Percentiles rank a stretch among this genome's conserved stretches.
These are phyloP conservation scores for Olyra latifolia DNA, from an alignment of 176 grass and related monocot species.

Conservation along the genomic window DNA sequence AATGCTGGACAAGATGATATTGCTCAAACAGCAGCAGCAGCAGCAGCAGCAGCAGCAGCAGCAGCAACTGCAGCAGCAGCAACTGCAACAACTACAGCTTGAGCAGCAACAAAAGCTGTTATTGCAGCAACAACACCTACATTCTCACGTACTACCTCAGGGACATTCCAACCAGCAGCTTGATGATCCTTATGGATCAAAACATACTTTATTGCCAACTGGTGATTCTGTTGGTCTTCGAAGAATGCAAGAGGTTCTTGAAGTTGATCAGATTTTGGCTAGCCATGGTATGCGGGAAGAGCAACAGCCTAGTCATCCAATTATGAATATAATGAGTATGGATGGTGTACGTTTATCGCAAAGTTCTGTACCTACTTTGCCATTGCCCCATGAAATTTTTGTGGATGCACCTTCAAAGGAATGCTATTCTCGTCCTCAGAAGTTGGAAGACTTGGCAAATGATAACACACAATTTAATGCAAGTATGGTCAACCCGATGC, in stretches of 20 bases:
- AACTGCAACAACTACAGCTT: conserved; percentile 60
- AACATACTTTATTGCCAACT: conserved; percentile 36
- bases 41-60: conserved; percentile 55
- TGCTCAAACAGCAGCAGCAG: conserved; percentile 90
- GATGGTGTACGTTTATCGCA: conserved; percentile 38
- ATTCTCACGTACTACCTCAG: conserved; percentile 56
- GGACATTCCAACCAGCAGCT: conserved; percentile 48
- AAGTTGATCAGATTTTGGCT: conserved; percentile 48
- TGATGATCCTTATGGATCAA: conserved; percentile 52
- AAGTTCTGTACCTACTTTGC: conserved; percentile 37
- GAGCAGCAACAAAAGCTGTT: conserved; percentile 68
- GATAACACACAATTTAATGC: conserved; percentile 14
- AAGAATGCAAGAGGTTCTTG: conserved; percentile 56
- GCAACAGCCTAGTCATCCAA: conserved; percentile 46
- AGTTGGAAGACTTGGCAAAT: conserved; percentile 34
- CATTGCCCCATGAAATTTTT: conserved; percentile 49
- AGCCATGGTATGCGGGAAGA: conserved; percentile 29
- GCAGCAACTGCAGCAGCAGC: conserved; percentile 83
- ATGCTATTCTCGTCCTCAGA: conserved; percentile 22
- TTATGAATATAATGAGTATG: conserved; percentile 37
- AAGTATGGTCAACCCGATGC: conserved; percentile 19
- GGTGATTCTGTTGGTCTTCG: conserved; percentile 51
- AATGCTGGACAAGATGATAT: conserved; percentile 79
- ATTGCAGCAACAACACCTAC: conserved; percentile 71
- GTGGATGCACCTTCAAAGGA: conserved; percentile 48